Evolutionary conservation across 441 rosid species (phyloP).

Genomic region (Populus trichocarpa): DNA sequence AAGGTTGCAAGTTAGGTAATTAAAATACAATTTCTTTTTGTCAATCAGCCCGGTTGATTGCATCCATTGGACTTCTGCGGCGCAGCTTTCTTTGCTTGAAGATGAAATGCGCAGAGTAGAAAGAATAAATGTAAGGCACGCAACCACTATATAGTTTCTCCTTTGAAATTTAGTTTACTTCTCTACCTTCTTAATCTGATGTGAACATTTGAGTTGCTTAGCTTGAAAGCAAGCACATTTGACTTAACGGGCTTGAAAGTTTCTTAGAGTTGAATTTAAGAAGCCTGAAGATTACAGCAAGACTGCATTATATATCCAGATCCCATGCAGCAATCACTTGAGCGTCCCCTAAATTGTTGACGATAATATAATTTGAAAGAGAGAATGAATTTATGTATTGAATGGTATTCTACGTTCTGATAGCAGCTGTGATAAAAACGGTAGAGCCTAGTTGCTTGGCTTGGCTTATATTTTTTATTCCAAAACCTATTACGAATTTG

Average conservation of each 20-base stretch:
- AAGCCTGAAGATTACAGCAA: neutral
- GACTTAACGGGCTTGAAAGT: neutral
- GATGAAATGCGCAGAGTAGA: slow-evolving; percentile 96
- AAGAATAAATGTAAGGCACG: slow-evolving; percentile 75
- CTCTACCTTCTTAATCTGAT: slow-evolving; percentile 7
- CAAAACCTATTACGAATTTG: neutral
- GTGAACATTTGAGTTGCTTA: neutral
- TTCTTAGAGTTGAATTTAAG: neutral
- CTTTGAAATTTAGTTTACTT: neutral
- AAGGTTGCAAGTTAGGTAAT: slow-evolving; percentile 10
- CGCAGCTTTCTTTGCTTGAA: slow-evolving; percentile 90
- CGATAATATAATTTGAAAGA: neutral
- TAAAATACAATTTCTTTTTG: slow-evolving; percentile 5
- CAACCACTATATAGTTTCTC: slow-evolving; percentile 9
- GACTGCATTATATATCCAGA: neutral
- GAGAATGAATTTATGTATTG: neutral
- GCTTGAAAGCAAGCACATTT: neutral
- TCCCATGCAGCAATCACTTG: neutral
- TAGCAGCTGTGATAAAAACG: neutral
- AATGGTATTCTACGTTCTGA: neutral
- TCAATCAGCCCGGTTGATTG: slow-evolving; percentile 92
- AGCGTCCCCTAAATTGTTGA: neutral
- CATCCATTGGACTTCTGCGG: slow-evolving; percentile 91
- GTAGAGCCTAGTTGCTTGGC: neutral
- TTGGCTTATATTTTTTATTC: neutral